These are phyloP conservation scores for Pleurotus giganteus DNA, from an alignment of 768 basidiomycete genomes.

Conservation along the genomic window DNA sequence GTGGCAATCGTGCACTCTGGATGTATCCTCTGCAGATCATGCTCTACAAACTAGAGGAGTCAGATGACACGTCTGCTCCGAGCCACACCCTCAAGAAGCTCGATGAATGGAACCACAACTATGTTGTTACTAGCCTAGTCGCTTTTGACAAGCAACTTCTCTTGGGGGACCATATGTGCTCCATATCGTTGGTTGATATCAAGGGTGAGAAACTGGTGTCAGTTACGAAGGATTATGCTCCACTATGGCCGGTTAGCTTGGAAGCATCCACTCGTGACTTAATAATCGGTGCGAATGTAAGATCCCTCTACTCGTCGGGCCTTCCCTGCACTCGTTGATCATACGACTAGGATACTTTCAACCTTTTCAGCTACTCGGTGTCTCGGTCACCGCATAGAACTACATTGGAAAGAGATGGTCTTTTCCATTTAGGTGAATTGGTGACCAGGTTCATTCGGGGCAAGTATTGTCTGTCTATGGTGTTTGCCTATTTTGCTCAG, in stretches of 20 bases:
- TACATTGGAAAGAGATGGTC: conserved; percentile 61
- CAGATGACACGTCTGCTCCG: conserved; percentile 27
- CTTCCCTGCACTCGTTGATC: conserved; percentile 1
- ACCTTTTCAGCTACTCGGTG: conserved; percentile 63
- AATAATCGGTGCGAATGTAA: conserved; percentile 76
- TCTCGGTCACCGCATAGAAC: conserved; percentile 39
- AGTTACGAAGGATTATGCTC: conserved; percentile 71
- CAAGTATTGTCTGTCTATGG: conserved; percentile 22
- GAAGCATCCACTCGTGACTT: conserved; percentile 52
- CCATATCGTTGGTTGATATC: conserved; percentile 68
- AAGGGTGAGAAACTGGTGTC: conserved; percentile 40
- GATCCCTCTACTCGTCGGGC: conserved; percentile 21
- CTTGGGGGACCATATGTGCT: conserved; percentile 80
- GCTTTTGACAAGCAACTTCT: conserved; percentile 53
- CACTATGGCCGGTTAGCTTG: conserved; percentile 71
- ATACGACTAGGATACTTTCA: conserved; percentile 55
- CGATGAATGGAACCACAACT: conserved; percentile 78
- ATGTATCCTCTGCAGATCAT: conserved; percentile 36
- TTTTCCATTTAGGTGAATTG: conserved; percentile 73
- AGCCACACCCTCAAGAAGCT: conserved; percentile 38
- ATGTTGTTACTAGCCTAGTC: conserved; percentile 68
- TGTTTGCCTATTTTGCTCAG: not conserved
- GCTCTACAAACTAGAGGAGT: conserved; percentile 38
- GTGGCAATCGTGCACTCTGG: not conserved
- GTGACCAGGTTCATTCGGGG: conserved; percentile 76